These are phyloP conservation scores for Pseudodiploospora longispora DNA, from an alignment of 2,329 filamentous ascomycete species.

Conservation along the genomic window DNA sequence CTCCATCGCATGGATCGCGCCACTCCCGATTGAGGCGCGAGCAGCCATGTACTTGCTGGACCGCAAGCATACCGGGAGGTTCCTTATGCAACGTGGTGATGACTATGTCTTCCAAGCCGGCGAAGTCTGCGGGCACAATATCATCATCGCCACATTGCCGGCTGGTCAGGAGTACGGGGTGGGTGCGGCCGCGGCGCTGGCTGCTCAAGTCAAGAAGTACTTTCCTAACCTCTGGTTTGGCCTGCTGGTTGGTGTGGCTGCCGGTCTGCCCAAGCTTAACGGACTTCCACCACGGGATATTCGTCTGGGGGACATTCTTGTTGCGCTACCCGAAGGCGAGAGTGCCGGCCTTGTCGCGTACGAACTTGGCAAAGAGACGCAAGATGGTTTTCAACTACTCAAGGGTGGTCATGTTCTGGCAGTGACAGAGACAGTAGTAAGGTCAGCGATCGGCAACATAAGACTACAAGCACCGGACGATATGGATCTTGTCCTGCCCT, in stretches of 20 bases:
- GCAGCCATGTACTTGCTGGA: conserved; percentile 28
- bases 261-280: conserved; percentile 23
- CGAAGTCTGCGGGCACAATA: conserved; percentile 25
- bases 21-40: conserved; percentile 26
- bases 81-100: conserved; percentile 22
- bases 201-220: conserved; percentile 24
- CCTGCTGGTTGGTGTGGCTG: conserved; percentile 28
- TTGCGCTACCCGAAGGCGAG: conserved; percentile 18
- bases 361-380: conserved; percentile 24
- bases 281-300: conserved; percentile 21
- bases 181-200: conserved; percentile 23
- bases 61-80: conserved; percentile 20
- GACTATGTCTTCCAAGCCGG: conserved; percentile 29
- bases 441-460: conserved; percentile 25
- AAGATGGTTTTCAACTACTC: conserved; percentile 17
- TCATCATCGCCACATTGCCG: conserved; percentile 26
- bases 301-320: conserved; percentile 27
- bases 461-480: conserved; percentile 17
- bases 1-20: conserved; percentile 28
- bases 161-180: conserved; percentile 26
- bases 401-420: conserved; percentile 16
- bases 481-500: conserved; percentile 11
- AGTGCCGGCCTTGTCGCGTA: conserved; percentile 21
- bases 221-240: conserved; percentile 30
- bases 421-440: conserved; percentile 21